Evolutionary conservation across 805 yeast genomes (phyloP), one percentile per base, ranked within the genome.

Genomic region (Candida endomychidarum): DNA sequence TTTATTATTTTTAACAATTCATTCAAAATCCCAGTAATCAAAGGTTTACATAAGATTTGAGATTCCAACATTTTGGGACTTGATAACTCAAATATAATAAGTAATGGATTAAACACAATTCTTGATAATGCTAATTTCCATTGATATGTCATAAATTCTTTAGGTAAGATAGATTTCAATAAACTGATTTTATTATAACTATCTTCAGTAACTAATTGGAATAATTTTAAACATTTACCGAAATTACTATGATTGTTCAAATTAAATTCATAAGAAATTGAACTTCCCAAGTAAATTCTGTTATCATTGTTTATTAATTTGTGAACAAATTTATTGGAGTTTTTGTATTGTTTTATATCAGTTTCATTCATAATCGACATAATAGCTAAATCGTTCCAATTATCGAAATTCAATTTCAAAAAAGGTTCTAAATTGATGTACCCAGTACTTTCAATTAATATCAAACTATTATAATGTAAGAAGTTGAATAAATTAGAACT

Each of bases 111-210:
- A 55, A 89, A 78, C 16, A 89, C 82, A 29, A 88, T 77, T 41
- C 78, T 74, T 7, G 95, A 87, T 40, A 88, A 72, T 1, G 95
- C 90, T 41, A 86, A 72, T 56, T 83, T 81, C 96, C 96, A 89
- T 60, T 88, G 93, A 52, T 82, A 82, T 9, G 81, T 76, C 60
- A 78, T 65, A 52, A 78, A 83, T 47, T 80, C 87, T 40, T 72
- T 62, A 33, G 79, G 67, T 48, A 73, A 67, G 42, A 69, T 61
- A 40, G 78, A 65, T 52, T 75, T 75, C 48, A 78, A 67, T 35
- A 75, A 72, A 34, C 72, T 72, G 33, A 72, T 62, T 41, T 62
- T 59, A 26, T 68, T 64, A 18, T 49, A 32, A 33, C 64, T 57
- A 39, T 60, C 65, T 38, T 62, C 63, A 41, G 58, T 68, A 18